A percentile compares a stretch with the other conserved stretches of the same genome.
phyloP scores from a whole-genome alignment of 2,329 filamentous ascomycete genomes.

The Neonectria magnoliae region DNA sequence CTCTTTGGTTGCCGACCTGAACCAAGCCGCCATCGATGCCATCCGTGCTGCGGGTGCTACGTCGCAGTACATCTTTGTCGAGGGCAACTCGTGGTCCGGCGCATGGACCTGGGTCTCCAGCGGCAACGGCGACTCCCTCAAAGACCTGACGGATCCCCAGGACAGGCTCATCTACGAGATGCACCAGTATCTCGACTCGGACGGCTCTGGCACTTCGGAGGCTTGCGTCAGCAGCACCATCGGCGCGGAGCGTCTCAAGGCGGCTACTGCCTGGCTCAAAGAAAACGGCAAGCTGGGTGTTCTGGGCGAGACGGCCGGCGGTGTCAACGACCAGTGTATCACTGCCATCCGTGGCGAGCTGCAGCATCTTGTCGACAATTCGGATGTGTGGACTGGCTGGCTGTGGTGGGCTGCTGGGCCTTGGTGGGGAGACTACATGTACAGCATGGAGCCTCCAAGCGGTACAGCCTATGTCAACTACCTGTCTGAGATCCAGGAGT shows the following conservation, averaged over 20 bases:
- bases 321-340: constrained; percentile 60
- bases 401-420: constrained; percentile 68
- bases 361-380: constrained; percentile 62
- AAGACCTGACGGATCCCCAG: constrained; percentile 57
- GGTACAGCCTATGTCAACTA: constrained; percentile 50
- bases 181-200: constrained; percentile 68
- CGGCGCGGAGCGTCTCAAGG: constrained; percentile 58
- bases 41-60: constrained; percentile 69
- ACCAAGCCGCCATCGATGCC: constrained; percentile 71
- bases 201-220: constrained; percentile 60
- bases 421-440: constrained; percentile 66
- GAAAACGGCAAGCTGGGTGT: constrained; percentile 64
- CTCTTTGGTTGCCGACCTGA: constrained; percentile 65
- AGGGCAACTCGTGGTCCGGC: constrained; percentile 64
- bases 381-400: constrained; percentile 67
- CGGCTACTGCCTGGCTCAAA: constrained; percentile 64
- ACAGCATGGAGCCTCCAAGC: constrained; percentile 56
- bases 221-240: constrained; percentile 60
- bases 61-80: constrained; percentile 64
- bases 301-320: constrained; percentile 68
- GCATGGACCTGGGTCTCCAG: constrained; percentile 58
- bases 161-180: constrained; percentile 66
- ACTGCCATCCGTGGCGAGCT: constrained; percentile 62
- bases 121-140: constrained; percentile 54
- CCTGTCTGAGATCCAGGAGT: constrained; percentile 16